These are phyloP conservation scores for Exophiala xenobiotica DNA, from an alignment of 2,329 filamentous ascomycete genomes.

Conservation along the genomic window DNA sequence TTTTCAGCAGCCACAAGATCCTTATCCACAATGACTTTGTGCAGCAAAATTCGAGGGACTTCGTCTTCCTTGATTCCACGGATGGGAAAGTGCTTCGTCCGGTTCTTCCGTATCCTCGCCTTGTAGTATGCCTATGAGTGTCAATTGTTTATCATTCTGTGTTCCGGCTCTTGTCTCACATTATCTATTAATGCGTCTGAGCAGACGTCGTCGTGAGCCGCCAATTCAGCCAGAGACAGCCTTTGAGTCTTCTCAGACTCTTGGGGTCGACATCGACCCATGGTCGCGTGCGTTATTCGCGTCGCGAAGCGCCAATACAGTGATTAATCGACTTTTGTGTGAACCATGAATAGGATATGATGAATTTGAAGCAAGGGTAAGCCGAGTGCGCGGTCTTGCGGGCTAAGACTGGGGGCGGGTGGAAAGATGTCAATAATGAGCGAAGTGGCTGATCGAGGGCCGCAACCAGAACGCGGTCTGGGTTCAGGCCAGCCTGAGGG, in stretches of 20 bases:
- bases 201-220: constrained; percentile 90
- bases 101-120: constrained; percentile 94
- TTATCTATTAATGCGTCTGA: constrained; percentile 95
- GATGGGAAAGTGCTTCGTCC: constrained; percentile 78
- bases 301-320: background rate
- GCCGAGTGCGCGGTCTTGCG: background rate
- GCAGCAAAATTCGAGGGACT: constrained; percentile 59
- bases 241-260: constrained; percentile 53
- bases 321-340: background rate
- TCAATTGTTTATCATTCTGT: constrained; percentile 11
- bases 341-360: background rate
- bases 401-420: constrained; percentile 1
- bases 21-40: constrained; percentile 71
- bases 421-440: constrained; percentile 13
- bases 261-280: constrained; percentile 23
- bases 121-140: constrained; percentile 80
- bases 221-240: constrained; percentile 81
- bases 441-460: constrained; percentile 20
- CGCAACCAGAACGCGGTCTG: constrained; percentile 14
- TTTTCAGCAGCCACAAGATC: constrained; percentile 69
- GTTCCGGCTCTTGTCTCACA: constrained; percentile 56
- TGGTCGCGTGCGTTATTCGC: constrained; percentile 21
- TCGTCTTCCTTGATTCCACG: constrained; percentile 71
- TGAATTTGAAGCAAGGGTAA: background rate
- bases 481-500: constrained; percentile 25